A percentile compares a stretch with the other conserved stretches of the same genome.
phyloP scores from a whole-genome alignment of 345 rosid genomes.

The Raphanus sativus region DNA sequence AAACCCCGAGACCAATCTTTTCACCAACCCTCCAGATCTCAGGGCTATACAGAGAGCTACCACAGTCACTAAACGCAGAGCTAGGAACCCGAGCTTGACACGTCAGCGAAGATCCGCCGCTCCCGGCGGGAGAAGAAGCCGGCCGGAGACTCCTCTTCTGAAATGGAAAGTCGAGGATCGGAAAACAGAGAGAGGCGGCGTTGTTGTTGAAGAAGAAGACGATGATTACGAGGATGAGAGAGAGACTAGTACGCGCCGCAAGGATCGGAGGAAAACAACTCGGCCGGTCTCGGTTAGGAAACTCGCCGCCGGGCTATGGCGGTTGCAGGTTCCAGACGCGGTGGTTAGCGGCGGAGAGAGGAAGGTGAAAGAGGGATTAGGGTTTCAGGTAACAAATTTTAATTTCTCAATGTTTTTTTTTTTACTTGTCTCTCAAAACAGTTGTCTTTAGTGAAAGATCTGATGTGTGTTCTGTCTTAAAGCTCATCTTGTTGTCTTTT shows the following conservation, averaged over 20 bases:
- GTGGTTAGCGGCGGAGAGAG: constrained; percentile 41
- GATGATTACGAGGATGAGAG: constrained; percentile 44
- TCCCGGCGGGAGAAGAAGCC: constrained; percentile 52
- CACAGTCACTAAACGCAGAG: constrained; percentile 45
- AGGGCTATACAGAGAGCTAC: constrained; percentile 40
- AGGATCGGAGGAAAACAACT: constrained; percentile 39
- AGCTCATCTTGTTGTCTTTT: background rate
- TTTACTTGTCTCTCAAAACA: background rate
- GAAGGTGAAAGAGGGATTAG: constrained; percentile 48
- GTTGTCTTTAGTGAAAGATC: constrained; percentile 5
- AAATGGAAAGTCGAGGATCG: constrained; percentile 76
- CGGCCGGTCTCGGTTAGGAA: constrained; percentile 70
- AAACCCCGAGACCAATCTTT: constrained; percentile 27
- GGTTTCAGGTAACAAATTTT: constrained; percentile 56
- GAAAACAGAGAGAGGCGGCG: constrained; percentile 30
- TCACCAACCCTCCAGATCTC: constrained; percentile 57
- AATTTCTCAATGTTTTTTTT: background rate
- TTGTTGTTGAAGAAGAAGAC: constrained; percentile 43
- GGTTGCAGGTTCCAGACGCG: constrained; percentile 65
- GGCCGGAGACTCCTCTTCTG: constrained; percentile 80
- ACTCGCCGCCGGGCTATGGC: constrained; percentile 88
- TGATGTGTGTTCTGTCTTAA: constrained; percentile 5
- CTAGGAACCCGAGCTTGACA: constrained; percentile 51
- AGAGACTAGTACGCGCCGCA: constrained; percentile 30
- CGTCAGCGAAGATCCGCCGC: constrained; percentile 52